A percentile compares a stretch with the other conserved stretches of the same genome.
Conservation (phyloP, 805 yeast species). For the Lipomyces sp. region DNA sequence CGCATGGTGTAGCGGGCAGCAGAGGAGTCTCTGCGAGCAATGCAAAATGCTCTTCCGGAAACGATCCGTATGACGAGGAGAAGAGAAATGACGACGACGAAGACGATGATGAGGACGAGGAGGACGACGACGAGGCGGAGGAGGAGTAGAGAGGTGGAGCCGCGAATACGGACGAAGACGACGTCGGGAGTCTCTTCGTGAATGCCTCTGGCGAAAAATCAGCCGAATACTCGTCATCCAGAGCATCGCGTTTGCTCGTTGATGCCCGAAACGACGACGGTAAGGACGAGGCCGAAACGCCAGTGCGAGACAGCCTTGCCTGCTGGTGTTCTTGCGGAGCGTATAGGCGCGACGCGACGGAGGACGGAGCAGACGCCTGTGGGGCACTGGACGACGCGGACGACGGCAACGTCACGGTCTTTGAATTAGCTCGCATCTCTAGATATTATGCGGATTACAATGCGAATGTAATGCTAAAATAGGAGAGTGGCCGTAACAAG, state of each 20-base stretch:
- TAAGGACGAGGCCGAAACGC: neutral
- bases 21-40: slow-evolving; percentile 9
- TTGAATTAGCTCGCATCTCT: no score
- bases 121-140: neutral
- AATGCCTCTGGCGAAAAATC: slow-evolving; percentile 25
- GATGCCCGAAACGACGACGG: neutral
- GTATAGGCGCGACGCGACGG: slow-evolving; percentile 4
- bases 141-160: neutral
- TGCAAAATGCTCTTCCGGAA: neutral
- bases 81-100: neutral
- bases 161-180: neutral
- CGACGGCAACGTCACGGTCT: no score
- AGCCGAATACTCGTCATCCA: slow-evolving; percentile 24
- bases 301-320: neutral
- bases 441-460: no score
- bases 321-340: slow-evolving; percentile 5
- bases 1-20: slow-evolving; percentile 23
- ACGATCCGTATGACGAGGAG: no score
- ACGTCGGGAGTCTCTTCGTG: slow-evolving; percentile 13
- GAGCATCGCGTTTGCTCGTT: neutral
- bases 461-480: no score
- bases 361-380: neutral
- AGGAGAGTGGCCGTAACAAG: no score
- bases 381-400: no score
- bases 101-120: neutral